Conservation (phyloP, 78 protist genomes). For the Pigoraptor vietnamica region DNA sequence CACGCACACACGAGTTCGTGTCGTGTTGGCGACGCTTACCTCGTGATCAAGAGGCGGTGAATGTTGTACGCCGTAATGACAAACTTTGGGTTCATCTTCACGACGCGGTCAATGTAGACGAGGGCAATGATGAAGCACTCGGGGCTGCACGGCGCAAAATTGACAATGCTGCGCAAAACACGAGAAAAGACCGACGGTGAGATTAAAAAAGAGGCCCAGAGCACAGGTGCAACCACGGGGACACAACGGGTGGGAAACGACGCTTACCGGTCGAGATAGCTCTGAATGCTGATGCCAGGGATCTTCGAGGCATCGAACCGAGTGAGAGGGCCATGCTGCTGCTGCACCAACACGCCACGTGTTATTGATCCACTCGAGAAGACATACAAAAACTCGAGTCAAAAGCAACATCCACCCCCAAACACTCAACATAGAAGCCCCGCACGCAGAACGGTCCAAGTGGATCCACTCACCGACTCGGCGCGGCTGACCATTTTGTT, state of each 20-base stretch:
- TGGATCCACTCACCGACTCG: neutral
- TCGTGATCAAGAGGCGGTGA: constrained; percentile 57
- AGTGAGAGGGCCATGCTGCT: neutral
- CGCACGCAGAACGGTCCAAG: neutral
- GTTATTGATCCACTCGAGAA: no score
- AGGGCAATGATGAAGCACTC: constrained; percentile 42
- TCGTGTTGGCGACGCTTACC: neutral
- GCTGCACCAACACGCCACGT: no score
- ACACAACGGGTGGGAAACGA: neutral
- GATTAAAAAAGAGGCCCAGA: neutral
- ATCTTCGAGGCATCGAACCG: neutral
- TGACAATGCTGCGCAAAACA: neutral
- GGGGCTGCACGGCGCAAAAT: constrained; percentile 40
- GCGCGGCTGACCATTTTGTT: neutral
- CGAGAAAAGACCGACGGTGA: no score
- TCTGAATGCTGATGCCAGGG: neutral
- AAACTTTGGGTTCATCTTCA: constrained; percentile 7
- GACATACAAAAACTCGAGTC: neutral
- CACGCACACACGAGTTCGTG: neutral
- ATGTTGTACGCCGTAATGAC: constrained; percentile 25
- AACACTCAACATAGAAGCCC: neutral
- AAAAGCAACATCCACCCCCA: neutral
- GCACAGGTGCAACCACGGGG: no score
- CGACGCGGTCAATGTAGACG: constrained; percentile 47
- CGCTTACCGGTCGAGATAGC: neutral